Evolutionary conservation across 1,284 basidiomycete genomes (phyloP).

Genomic region (Sphaerobolus stellatus): DNA sequence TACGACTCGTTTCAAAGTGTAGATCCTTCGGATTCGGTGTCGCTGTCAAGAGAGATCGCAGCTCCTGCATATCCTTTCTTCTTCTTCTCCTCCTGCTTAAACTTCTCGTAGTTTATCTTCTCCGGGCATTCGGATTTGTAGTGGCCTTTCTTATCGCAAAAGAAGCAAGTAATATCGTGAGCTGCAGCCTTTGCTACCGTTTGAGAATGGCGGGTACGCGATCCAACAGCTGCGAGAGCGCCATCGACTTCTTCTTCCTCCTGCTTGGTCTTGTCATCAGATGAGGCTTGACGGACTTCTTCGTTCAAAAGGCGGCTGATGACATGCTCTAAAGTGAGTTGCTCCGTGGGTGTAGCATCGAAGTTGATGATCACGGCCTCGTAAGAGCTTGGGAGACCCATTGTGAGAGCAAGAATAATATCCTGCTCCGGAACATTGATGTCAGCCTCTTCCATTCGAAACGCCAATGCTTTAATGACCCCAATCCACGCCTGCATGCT

Average conservation of each 20-base stretch:
- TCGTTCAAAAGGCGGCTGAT: not conserved
- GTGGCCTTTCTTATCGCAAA: constrained; percentile 29
- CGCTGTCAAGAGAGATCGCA: not conserved
- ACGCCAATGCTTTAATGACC: not conserved
- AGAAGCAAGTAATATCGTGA: constrained; percentile 24
- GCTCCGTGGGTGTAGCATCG: not conserved
- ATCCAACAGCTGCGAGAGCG: not conserved
- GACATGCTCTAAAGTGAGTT: constrained; percentile 5
- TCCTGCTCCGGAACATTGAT: constrained; percentile 2
- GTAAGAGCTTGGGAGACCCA: constrained; percentile 1
- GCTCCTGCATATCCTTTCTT: not conserved
- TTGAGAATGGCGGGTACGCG: no score
- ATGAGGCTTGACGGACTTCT: no score
- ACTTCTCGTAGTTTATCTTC: no score
- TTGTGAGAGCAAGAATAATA: constrained; percentile 2
- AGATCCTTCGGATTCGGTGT: not conserved
- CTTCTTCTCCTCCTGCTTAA: no score
- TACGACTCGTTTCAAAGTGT: no score
- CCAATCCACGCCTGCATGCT: constrained; percentile 4
- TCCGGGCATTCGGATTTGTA: constrained; percentile 29
- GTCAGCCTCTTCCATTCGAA: constrained; percentile 1
- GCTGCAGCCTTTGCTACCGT: not conserved
- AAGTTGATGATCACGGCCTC: constrained; percentile 1
- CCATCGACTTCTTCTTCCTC: not conserved
- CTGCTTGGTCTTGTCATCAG: not conserved